A percentile compares a stretch with the other conserved stretches of the same genome.
Conservation (phyloP, 176 grass and related monocot species). For the Triticum timopheevii region DNA sequence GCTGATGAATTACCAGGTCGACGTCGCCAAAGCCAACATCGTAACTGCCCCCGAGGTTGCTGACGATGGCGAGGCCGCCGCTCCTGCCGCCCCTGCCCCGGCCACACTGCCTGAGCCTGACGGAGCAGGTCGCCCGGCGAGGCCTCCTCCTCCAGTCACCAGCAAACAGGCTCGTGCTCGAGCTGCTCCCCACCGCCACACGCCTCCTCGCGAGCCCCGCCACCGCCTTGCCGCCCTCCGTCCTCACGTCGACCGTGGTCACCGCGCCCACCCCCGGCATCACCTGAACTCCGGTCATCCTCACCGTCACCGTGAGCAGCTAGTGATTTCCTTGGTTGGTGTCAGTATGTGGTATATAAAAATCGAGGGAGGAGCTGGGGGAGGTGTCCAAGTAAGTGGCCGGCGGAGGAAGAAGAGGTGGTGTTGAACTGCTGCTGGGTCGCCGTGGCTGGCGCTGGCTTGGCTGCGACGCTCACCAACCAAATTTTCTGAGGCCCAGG, state of each 20-base stretch:
- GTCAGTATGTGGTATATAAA: not conserved
- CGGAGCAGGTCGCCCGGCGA: slow-evolving; percentile 38
- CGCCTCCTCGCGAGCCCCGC: not conserved
- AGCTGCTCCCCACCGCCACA: not conserved
- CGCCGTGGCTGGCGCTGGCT: not conserved
- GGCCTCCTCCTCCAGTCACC: slow-evolving; percentile 36
- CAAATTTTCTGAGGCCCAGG: slow-evolving; percentile 44
- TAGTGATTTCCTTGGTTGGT: not conserved
- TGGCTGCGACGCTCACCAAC: slow-evolving; percentile 23
- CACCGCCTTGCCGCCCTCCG: not conserved
- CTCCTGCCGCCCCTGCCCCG: not conserved
- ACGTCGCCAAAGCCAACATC: slow-evolving; percentile 71
- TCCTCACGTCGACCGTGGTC: slow-evolving; percentile 12
- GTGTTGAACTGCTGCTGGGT: slow-evolving; percentile 20
- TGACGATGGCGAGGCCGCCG: slow-evolving; percentile 32
- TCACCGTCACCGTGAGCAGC: not conserved
- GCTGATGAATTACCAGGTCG: slow-evolving; percentile 25
- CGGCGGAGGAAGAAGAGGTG: not conserved
- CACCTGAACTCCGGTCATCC: slow-evolving; percentile 40
- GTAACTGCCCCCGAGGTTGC: slow-evolving; percentile 64
- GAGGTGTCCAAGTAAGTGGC: slow-evolving; percentile 12
- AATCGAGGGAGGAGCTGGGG: not conserved
- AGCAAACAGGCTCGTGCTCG: not conserved
- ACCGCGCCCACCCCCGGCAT: slow-evolving; percentile 37
- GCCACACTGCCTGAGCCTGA: slow-evolving; percentile 11